Conservation (phyloP, 345 rosid species). For the Gossypium turneri region DNA sequence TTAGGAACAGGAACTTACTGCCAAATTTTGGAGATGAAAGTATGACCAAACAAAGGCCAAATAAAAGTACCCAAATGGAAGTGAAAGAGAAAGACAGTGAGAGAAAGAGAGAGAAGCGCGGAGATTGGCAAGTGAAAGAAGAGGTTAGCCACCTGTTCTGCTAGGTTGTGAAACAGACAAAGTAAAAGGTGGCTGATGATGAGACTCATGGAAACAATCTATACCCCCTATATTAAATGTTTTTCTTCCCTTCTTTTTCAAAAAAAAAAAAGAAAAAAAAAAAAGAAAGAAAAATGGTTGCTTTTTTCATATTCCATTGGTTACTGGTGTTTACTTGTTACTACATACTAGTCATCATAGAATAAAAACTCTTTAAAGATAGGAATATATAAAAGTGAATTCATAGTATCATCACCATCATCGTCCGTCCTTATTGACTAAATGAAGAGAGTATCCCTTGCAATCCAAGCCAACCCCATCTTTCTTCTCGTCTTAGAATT, state of each 20-base stretch:
- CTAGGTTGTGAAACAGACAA: constrained; percentile 62
- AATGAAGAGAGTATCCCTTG: constrained; percentile 33
- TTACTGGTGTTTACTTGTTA: neutral
- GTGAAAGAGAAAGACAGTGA: neutral
- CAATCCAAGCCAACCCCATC: constrained; percentile 32
- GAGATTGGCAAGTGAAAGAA: constrained; percentile 26
- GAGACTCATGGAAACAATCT: neutral
- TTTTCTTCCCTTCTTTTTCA: neutral
- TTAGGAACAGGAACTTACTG: constrained; percentile 22
- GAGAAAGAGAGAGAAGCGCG: constrained; percentile 16
- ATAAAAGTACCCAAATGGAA: constrained; percentile 19
- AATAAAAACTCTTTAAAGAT: neutral
- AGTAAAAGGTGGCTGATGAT: constrained; percentile 52
- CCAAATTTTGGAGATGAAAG: constrained; percentile 30
- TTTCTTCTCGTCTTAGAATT: constrained; percentile 9
- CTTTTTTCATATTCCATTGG: neutral
- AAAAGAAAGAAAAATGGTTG: neutral
- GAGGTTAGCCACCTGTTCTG: constrained; percentile 28
- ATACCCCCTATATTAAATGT: neutral
- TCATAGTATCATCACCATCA: neutral
- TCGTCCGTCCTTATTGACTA: constrained; percentile 9
- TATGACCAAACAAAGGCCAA: constrained; percentile 29
- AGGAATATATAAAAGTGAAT: constrained; percentile 11
- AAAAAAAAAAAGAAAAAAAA: neutral
- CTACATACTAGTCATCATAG: neutral